phyloP scores from a whole-genome alignment of 768 basidiomycete genomes.

The Boletales sp. region DNA sequence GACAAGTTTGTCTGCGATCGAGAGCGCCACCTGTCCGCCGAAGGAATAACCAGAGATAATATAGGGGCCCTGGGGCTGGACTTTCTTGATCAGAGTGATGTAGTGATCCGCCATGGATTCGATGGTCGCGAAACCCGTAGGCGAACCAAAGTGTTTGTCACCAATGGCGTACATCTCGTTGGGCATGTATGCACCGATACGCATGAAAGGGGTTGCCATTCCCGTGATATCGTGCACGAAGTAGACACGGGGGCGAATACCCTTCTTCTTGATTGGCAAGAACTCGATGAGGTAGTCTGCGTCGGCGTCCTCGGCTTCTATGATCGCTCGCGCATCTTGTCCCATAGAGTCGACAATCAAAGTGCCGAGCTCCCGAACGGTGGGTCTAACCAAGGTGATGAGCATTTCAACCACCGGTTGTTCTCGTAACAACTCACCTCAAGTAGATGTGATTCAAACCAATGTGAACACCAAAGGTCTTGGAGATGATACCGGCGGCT shows the following conservation, averaged over 20 bases:
- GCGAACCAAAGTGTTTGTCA: conserved; percentile 29
- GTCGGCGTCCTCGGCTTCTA: conserved; percentile 30
- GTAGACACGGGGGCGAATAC: conserved; percentile 23
- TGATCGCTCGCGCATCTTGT: conserved; percentile 26
- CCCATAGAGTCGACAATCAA: conserved; percentile 28
- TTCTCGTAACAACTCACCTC: conserved; percentile 14
- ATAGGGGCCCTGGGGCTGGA: conserved; percentile 27
- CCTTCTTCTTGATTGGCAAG: conserved; percentile 31
- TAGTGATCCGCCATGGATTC: conserved; percentile 32
- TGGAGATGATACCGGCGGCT: conserved; percentile 27
- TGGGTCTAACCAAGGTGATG: conserved; percentile 13
- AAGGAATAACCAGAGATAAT: conserved; percentile 27
- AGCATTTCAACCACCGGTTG: not conserved
- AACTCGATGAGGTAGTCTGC: conserved; percentile 28
- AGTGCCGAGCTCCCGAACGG: conserved; percentile 22
- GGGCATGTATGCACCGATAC: conserved; percentile 30
- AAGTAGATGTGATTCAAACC: conserved; percentile 29
- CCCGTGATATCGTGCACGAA: conserved; percentile 31
- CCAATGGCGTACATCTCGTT: conserved; percentile 33
- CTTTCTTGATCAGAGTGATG: conserved; percentile 24
- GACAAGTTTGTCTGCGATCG: conserved; percentile 23
- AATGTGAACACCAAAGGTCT: conserved; percentile 27
- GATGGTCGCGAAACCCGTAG: conserved; percentile 26
- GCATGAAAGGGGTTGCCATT: conserved; percentile 32
- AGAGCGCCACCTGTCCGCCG: conserved; percentile 28